A percentile compares a stretch with the other conserved stretches of the same genome.
Evolutionary conservation across 1,284 basidiomycete species (phyloP).

Genomic region (Schizophyllum commune): DNA sequence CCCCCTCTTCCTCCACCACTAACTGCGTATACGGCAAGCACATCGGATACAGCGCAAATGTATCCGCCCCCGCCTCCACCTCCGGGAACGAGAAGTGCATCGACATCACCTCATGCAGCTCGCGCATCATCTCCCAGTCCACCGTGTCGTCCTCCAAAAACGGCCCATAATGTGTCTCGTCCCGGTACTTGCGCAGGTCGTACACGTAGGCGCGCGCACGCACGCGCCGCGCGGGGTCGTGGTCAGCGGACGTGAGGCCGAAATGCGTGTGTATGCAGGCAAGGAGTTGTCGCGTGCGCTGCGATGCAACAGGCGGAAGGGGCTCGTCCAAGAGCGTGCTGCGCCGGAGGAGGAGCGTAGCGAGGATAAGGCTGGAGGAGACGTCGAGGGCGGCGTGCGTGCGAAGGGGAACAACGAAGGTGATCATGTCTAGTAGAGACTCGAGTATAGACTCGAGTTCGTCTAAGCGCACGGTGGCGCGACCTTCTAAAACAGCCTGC

Average conservation of each 20-base stretch:
- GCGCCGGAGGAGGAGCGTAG: conserved; percentile 31
- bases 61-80: conserved; percentile 8
- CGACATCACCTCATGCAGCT: not conserved
- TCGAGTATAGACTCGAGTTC: conserved; percentile 23
- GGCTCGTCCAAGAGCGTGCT: conserved; percentile 24
- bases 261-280: conserved; percentile 46
- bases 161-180: conserved; percentile 49
- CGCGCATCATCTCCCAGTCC: conserved; percentile 49
- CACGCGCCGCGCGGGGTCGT: conserved; percentile 20
- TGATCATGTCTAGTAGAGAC: conserved; percentile 30
- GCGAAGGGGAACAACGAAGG: conserved; percentile 25
- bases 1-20: conserved; percentile 29
- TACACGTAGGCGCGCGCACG: conserved; percentile 51
- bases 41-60: conserved; percentile 37
- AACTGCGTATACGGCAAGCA: conserved; percentile 49
- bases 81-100: not conserved
- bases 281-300: conserved; percentile 35
- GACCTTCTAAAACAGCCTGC: conserved; percentile 33
- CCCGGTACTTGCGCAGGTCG: conserved; percentile 44
- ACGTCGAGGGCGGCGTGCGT: conserved; percentile 20
- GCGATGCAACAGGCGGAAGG: conserved; percentile 32
- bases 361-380: conserved; percentile 48
- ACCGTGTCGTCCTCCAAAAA: conserved; percentile 40
- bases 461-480: conserved; percentile 25
- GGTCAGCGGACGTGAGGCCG: conserved; percentile 34